phyloP scores from a whole-genome alignment of 352 stramenopile species.

The Globisporangium viniferum region DNA sequence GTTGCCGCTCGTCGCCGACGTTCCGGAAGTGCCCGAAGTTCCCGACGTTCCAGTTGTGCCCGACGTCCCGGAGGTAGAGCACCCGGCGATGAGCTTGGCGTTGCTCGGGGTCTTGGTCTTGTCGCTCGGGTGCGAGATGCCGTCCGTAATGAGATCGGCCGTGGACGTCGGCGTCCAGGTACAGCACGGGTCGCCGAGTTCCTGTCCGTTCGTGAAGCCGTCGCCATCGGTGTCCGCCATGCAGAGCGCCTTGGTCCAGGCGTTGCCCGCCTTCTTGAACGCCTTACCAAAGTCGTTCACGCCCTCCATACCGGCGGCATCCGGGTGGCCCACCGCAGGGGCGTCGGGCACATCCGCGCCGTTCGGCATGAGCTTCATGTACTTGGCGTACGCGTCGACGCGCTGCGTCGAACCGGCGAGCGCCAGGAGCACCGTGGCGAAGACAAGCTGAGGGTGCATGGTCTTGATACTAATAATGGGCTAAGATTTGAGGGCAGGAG shows the following conservation, averaged over 20 bases:
- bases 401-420: slow-evolving; percentile 3
- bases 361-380: slow-evolving; percentile 53
- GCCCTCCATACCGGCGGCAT: slow-evolving; percentile 35
- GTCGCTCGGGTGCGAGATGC: slow-evolving; percentile 61
- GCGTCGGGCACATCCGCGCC: slow-evolving; percentile 40
- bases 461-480: background rate
- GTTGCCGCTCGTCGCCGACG: slow-evolving; percentile 10
- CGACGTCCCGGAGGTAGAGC: slow-evolving; percentile 15
- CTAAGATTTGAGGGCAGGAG: background rate
- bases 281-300: slow-evolving; percentile 65
- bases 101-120: slow-evolving; percentile 51
- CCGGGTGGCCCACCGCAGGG: slow-evolving; percentile 54
- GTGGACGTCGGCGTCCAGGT: slow-evolving; percentile 54
- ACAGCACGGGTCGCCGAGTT: slow-evolving; percentile 84
- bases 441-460: slow-evolving; percentile 10
- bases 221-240: slow-evolving; percentile 72
- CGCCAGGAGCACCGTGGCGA: slow-evolving; percentile 7
- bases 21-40: background rate
- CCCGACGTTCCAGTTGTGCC: slow-evolving; percentile 8
- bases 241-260: slow-evolving; percentile 56
- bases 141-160: slow-evolving; percentile 44
- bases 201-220: slow-evolving; percentile 83
- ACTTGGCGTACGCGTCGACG: slow-evolving; percentile 39
- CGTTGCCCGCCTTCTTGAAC: slow-evolving; percentile 42
- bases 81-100: slow-evolving; percentile 46